Percentiles rank a stretch among this genome's conserved stretches.
Conservation (phyloP, 108 stramenopile species). For the Cyclotella cryptica region DNA sequence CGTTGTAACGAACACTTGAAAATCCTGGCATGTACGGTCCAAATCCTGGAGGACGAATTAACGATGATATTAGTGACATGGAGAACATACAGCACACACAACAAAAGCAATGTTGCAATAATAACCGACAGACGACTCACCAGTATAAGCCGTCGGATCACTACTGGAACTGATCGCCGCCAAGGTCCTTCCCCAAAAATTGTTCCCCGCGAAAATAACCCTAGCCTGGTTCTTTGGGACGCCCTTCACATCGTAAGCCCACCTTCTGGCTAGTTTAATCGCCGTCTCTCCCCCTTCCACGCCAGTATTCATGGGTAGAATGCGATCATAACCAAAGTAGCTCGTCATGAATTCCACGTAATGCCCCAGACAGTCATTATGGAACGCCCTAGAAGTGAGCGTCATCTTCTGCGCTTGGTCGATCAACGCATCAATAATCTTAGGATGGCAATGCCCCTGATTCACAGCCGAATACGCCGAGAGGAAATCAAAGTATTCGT, state of each 20-base stretch:
- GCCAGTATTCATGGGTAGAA: slow-evolving; percentile 99
- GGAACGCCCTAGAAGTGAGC: slow-evolving; percentile 97
- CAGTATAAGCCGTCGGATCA: slow-evolving; percentile 92
- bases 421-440: slow-evolving; percentile 90
- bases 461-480: slow-evolving; percentile 99
- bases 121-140: not conserved
- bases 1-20: slow-evolving; percentile 89
- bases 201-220: slow-evolving; percentile 95
- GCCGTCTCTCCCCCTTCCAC: slow-evolving; percentile 99
- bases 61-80: not conserved
- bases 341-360: slow-evolving; percentile 90
- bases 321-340: slow-evolving; percentile 96
- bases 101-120: not conserved
- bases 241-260: slow-evolving; percentile 97
- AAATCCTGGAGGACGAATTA: slow-evolving; percentile 23
- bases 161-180: slow-evolving; percentile 96
- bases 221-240: slow-evolving; percentile 89
- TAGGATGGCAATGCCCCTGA: slow-evolving; percentile 99
- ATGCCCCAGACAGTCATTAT: slow-evolving; percentile 95
- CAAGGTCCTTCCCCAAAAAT: slow-evolving; percentile 99
- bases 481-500: slow-evolving; percentile 96
- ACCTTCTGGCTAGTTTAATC: slow-evolving; percentile 90
- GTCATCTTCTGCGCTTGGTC: slow-evolving; percentile 94
- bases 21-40: slow-evolving; percentile 99
- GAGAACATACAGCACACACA: slow-evolving; percentile 7